Base-by-base conservation (phyloP, 2,329 filamentous ascomycete genomes). In the Byssochlamys sp. region DNA sequence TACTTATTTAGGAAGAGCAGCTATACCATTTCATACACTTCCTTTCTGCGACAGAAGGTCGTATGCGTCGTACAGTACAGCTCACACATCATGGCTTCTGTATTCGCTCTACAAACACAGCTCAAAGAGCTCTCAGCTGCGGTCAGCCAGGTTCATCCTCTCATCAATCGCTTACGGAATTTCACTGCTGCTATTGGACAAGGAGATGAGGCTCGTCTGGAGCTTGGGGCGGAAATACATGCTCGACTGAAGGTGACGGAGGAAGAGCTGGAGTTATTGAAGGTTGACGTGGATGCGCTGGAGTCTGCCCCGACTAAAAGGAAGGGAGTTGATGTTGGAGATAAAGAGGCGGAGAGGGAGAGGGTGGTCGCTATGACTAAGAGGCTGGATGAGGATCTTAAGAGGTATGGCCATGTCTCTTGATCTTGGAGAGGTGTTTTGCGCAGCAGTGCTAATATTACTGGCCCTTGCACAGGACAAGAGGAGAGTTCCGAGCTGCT, bases 201-300 rank as follows among this genome's bases (percentile, higher is more conserved):
- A 81, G 78, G 88, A 80, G 74, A 86, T 77, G 80, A 84, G 61
- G 78, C 80, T 4, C 84, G 87, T 57, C 72, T 86, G 24, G 91
- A 96, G 73, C 81, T 96, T 33, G 84, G 84, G 62, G 80, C 83
- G 25, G 91, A 96, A 71, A 95, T 96, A 61, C 85, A 87, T 63
- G 85, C 89, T 66, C 82, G 82, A 19, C 74, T 96, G 60, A 87
- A 89, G 64, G 86, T 89, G 58, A 83, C 88, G 54, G 86, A 95
- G 65, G 90, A 95, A 61, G 90, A 95, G 59, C 82, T 94, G 62
- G 91, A 95, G 71, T 73, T 94, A 19, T 69, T 96, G 33, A 79
- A 79, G 53, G 90, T 94, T 69, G 91, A 96, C 66, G 80, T 90
- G 28, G 82, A 88, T 60, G 90, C 90, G 65, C 74, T 91, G 27